Base-by-base conservation (phyloP, 2,329 filamentous ascomycete species). In the Fusarium nematophilum region DNA sequence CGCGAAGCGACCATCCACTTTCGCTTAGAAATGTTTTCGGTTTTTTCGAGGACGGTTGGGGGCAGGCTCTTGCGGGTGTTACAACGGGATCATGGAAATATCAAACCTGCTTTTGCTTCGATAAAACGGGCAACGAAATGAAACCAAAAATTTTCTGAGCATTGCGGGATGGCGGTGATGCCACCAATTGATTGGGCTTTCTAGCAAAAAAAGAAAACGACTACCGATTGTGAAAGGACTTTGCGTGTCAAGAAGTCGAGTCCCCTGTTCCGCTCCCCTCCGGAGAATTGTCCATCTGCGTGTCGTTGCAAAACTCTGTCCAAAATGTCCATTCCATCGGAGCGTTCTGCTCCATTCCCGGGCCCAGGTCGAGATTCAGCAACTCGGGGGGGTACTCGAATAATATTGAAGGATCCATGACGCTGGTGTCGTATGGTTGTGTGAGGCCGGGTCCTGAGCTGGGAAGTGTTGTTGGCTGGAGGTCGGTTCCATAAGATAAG, bases 1-100 rank as follows among this genome's bases (percentile, higher is more conserved):
- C 79, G 88, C 92, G 77, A 92, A 88, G 83, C 90, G 95, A 83
- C 95, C 95, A 76, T 92, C 92, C 76, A 99, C 95, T 81, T 98
- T 98, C 87, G 95, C 93, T 87, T 98, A 93, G 87, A 86, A 36
- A 78, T 82, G 78, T 80, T 81, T 80, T 78, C 75, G 78, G 78
- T 76, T 82, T 76, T 75, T 81, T 77, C 73, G 74, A 75, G 73
- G 75, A 76, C 73, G 79, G 76, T 78, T 80, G 78, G 81, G 14
- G 18, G 78, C 77, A 82, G 78, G 80, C 77, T 83, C 78, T 33
- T 81, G 79, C 79, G 76, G 83, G 83, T 86, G 83, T 86, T 86
- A 83, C 76, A 81, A 82, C 76, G 81, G 79, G 82, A 80, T 83
- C 79, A 83, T 82, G 80, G 82, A 84, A 82, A 82, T 81, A 79